Conservation (phyloP, 139 green algal species). For the Chlorella ohadii region DNA sequence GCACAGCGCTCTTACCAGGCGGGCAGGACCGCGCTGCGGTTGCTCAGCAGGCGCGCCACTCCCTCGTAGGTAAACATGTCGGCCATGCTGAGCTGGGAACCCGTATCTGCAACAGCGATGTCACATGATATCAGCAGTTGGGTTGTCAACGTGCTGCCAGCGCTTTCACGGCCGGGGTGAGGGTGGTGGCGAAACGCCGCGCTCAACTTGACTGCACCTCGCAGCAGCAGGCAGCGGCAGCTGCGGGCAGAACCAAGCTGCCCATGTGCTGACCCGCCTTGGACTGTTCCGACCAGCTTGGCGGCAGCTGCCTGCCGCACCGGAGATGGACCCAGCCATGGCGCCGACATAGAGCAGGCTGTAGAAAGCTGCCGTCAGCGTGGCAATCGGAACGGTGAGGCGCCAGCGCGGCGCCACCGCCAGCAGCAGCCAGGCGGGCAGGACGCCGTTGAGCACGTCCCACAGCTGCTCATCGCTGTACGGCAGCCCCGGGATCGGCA, state of each 20-base stretch:
- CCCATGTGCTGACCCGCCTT: no score
- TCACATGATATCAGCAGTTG: no score
- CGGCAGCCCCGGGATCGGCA: slow-evolving; percentile 12
- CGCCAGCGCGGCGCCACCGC: neutral
- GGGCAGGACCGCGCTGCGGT: neutral
- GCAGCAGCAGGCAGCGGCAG: neutral
- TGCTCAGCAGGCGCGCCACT: slow-evolving; percentile 7
- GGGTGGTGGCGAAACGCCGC: no score
- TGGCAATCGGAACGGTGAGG: neutral
- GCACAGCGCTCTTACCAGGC: neutral
- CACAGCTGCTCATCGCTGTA: slow-evolving; percentile 11
- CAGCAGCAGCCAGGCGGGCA: slow-evolving; percentile 6
- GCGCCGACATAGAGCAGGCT: neutral
- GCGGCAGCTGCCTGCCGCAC: neutral
- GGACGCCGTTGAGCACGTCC: neutral
- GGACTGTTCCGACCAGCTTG: neutral
- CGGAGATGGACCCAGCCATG: neutral
- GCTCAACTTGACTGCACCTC: no score
- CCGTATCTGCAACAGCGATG: neutral
- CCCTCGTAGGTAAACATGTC: neutral
- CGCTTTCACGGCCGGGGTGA: no score
- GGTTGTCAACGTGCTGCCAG: no score
- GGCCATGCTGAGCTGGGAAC: neutral
- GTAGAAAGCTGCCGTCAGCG: neutral
- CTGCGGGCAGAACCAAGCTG: no score